Evolutionary conservation across 1,139 yeast genomes (phyloP).

Genomic region (Geotrichum fermentans): DNA sequence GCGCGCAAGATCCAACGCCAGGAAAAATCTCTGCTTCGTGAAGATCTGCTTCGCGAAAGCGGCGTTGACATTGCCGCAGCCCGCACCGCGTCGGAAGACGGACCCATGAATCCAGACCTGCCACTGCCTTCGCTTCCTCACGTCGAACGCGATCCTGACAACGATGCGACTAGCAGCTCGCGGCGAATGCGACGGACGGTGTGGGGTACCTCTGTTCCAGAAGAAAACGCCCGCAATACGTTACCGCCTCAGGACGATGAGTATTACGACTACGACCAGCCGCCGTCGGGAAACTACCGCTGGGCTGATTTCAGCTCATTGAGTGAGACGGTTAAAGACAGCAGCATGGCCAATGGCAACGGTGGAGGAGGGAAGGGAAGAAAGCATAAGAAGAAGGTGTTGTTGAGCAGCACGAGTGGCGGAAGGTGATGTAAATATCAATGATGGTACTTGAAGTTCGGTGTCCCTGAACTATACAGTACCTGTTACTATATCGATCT

Average conservation of each 20-base stretch:
- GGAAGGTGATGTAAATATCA: conserved; percentile 8
- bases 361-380: conserved; percentile 31
- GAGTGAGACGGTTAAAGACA: not conserved
- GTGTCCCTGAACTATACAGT: no score
- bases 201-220: conserved; percentile 16
- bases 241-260: not conserved
- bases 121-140: not conserved
- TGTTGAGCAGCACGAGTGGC: conserved; percentile 29
- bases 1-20: conserved; percentile 55
- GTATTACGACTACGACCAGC: not conserved
- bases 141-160: not conserved
- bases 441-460: no score
- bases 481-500: no score
- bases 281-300: conserved; percentile 2
- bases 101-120: not conserved
- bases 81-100: not conserved
- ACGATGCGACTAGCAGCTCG: not conserved
- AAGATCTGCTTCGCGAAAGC: conserved; percentile 30
- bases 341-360: conserved; percentile 27
- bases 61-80: conserved; percentile 10
- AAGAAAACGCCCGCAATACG: conserved; percentile 3
- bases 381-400: conserved; percentile 42
- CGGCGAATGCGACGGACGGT: conserved; percentile 7
- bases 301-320: conserved; percentile 10
- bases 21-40: conserved; percentile 45